Evolutionary conservation across 768 basidiomycete species (phyloP), one percentile per base, ranked within the genome.

Genomic region (Termitomyces titanicus): DNA sequence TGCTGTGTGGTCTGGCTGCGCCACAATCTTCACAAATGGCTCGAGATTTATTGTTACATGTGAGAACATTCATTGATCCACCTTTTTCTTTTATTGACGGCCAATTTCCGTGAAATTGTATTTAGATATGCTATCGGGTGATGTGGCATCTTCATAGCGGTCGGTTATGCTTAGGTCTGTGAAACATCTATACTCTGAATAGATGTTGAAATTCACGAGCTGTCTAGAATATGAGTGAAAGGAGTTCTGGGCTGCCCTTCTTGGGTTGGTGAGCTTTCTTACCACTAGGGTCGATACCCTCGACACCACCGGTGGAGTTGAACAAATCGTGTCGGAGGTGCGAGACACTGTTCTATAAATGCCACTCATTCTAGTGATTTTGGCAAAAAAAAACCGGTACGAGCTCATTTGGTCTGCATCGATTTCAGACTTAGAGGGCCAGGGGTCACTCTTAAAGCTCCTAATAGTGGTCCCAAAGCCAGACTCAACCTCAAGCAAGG

Each of bases 1-100:
- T 86, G 83, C 54, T 85, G 82, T 60, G 74, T 85, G 6, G 71
- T 89, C 13, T 89, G 85, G 85, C 66, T 88, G 25, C 80, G 84
- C 17, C 86, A 89, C 60, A 88, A 87, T 63, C 68, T 89, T 29
- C 83, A 87, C 53, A 85, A 79, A 60, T 77, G 73, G 27, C 68
- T 88, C 5, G 83, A 87, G 54, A 77, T 80, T 0, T 70, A 74
- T 27, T 78, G 79, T 6, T 87, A 86, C 60, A 68, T 73, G 87
- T 85, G 61, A 43, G 83, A 11, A 67, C 27, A 5, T 22, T 11
- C 3, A 42, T 34, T 34, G 7, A 5, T 25, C n/a, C 5, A 33
- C 18, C n/a, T 42, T 13, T 47, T 11, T 38, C 11, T 54, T 31
- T 24, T 48, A 18, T 27, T 38, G 55, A 18, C 37, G 22, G 47